Evolutionary conservation across 345 rosid species (phyloP).

Genomic region (Eucalyptus sp.): DNA sequence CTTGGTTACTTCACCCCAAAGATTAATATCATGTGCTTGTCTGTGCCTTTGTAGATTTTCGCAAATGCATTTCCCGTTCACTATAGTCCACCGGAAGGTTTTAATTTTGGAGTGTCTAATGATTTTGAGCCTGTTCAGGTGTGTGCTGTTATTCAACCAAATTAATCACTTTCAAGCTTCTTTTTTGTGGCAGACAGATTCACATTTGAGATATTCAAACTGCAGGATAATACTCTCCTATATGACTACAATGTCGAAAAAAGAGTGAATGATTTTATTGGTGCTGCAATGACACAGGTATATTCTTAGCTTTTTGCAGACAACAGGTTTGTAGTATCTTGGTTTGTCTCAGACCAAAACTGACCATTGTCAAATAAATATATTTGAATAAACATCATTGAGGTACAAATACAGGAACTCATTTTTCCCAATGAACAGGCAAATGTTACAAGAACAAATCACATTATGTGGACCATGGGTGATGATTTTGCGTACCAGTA

Average conservation of each 20-base stretch:
- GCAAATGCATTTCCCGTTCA: constrained; percentile 61
- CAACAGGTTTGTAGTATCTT: neutral
- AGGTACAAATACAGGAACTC: neutral
- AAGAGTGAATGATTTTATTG: constrained; percentile 44
- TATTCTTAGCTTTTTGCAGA: neutral
- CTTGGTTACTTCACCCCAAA: neutral
- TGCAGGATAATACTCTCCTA: constrained; percentile 57
- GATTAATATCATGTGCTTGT: neutral
- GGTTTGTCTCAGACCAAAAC: neutral
- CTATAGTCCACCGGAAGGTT: constrained; percentile 73
- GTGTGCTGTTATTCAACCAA: neutral
- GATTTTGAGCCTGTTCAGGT: constrained; percentile 60
- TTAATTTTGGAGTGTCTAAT: constrained; percentile 54
- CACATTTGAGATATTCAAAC: neutral
- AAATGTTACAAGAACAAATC: constrained; percentile 66
- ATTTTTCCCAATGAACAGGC: constrained; percentile 23
- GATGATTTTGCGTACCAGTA: constrained; percentile 89
- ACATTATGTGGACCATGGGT: constrained; percentile 98
- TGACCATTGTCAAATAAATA: neutral
- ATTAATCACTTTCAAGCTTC: neutral
- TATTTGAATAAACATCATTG: neutral
- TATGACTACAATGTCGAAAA: constrained; percentile 52
- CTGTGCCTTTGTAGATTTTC: constrained; percentile 43
- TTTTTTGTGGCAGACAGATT: neutral
- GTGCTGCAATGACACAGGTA: constrained; percentile 63